Evolutionary conservation across 495 filamentous ascomycete species (phyloP).

Genomic region (Alectoria sarmentosa): DNA sequence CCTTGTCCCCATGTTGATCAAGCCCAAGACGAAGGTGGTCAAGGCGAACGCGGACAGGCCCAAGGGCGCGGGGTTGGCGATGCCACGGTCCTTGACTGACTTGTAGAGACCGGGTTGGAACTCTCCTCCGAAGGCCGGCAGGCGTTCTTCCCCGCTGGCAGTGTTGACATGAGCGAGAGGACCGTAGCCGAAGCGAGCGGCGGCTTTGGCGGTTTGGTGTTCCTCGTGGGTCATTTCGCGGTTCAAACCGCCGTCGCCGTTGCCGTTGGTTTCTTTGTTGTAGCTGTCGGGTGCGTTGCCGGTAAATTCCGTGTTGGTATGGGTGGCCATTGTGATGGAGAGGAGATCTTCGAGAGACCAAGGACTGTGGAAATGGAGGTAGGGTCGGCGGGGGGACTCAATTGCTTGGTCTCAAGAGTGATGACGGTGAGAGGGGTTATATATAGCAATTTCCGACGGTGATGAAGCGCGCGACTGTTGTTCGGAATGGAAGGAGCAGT

Average conservation of each 20-base stretch:
- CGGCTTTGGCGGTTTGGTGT: conserved; percentile 39
- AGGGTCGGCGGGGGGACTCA: neutral
- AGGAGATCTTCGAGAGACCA: conserved; percentile 6
- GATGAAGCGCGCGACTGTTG: neutral
- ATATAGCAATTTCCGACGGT: neutral
- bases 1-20: conserved; percentile 70
- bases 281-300: conserved; percentile 12
- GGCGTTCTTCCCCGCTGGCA: conserved; percentile 49
- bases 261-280: conserved; percentile 19
- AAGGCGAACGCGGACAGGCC: conserved; percentile 87
- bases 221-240: conserved; percentile 41
- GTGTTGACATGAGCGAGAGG: conserved; percentile 67
- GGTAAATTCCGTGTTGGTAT: conserved; percentile 21
- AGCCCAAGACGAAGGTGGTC: conserved; percentile 88
- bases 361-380: neutral
- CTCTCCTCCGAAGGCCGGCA: conserved; percentile 89
- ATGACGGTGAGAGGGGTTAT: neutral
- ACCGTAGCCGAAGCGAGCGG: conserved; percentile 48
- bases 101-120: conserved; percentile 93
- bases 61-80: conserved; percentile 82
- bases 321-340: conserved; percentile 17
- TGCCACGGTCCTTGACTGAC: conserved; percentile 66
- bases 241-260: conserved; percentile 3
- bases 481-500: neutral
- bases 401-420: neutral